Conservation (phyloP, 78 protist genomes). For the Polysphondylium violaceum region DNA sequence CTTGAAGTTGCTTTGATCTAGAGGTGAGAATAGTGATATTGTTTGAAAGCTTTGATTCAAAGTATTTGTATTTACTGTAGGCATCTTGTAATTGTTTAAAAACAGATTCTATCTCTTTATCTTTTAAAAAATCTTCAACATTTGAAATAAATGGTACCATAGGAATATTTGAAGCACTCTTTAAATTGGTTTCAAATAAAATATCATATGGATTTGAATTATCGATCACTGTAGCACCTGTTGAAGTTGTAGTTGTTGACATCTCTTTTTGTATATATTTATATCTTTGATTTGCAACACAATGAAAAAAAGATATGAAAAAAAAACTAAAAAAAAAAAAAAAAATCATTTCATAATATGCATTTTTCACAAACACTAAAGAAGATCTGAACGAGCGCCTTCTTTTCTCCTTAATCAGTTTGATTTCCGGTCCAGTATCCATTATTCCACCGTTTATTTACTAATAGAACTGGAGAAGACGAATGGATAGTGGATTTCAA, state of each 20-base stretch:
- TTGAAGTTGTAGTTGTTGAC: slow-evolving; percentile 1
- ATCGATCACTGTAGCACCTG: too few species aligned
- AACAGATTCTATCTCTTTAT: slow-evolving; percentile 54
- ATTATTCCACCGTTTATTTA: too few species aligned
- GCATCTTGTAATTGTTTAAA: slow-evolving; percentile 64
- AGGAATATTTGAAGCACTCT: slow-evolving; percentile 63
- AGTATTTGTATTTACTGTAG: slow-evolving; percentile 58
- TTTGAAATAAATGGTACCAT: slow-evolving; percentile 50
- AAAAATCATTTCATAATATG: too few species aligned
- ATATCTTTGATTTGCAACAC: background rate
- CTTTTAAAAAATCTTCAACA: slow-evolving; percentile 64
- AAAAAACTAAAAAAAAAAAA: too few species aligned
- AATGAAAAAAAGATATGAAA: too few species aligned
- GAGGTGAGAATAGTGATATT: slow-evolving; percentile 35
- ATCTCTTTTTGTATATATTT: background rate
- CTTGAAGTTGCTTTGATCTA: slow-evolving; percentile 70
- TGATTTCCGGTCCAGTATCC: too few species aligned
- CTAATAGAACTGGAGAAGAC: too few species aligned
- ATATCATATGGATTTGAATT: slow-evolving; percentile 44
- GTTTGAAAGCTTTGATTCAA: slow-evolving; percentile 55
- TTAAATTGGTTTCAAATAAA: slow-evolving; percentile 36
- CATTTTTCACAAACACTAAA: too few species aligned
- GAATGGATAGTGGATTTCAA: too few species aligned
- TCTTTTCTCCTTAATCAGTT: too few species aligned
- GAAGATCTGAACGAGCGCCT: too few species aligned